Conservation (phyloP, 2,329 filamentous ascomycete genomes). For the Epicoccum sorghinum region DNA sequence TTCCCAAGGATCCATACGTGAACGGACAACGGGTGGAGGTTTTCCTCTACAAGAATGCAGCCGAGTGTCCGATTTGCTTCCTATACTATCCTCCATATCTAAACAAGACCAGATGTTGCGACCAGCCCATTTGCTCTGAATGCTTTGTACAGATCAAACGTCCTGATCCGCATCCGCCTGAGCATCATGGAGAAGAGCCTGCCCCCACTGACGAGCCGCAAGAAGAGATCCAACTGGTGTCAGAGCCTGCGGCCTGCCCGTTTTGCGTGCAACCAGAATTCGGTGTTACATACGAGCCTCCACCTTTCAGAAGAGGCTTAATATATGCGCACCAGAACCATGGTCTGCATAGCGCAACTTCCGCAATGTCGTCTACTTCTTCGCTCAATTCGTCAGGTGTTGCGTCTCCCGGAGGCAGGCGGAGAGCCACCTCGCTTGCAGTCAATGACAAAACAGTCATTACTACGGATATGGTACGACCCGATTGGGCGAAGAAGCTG, state of each 20-base stretch:
- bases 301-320: constrained; percentile 85
- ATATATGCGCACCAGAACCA: constrained; percentile 65
- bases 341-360: constrained; percentile 60
- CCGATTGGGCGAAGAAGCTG: constrained; percentile 93
- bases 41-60: constrained; percentile 87
- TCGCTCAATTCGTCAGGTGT: constrained; percentile 69
- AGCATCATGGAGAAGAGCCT: constrained; percentile 64
- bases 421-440: constrained; percentile 74
- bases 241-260: constrained; percentile 88
- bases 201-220: constrained; percentile 52
- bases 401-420: constrained; percentile 52
- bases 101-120: constrained; percentile 93
- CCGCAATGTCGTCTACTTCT: constrained; percentile 86
- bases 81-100: constrained; percentile 93
- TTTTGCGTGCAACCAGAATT: constrained; percentile 96
- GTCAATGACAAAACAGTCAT: constrained; percentile 85
- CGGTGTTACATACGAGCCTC: constrained; percentile 91
- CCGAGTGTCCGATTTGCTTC: constrained; percentile 95
- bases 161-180: constrained; percentile 85
- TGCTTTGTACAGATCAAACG: constrained; percentile 99
- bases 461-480: constrained; percentile 88
- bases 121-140: constrained; percentile 95
- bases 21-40: constrained; percentile 95
- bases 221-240: constrained; percentile 72
- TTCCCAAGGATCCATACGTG: constrained; percentile 83